Percentiles rank a stretch among this genome's conserved stretches.
These are phyloP conservation scores for Cutaneotrichosporon sp. DNA, from an alignment of 1,284 basidiomycete genomes.

Conservation along the genomic window DNA sequence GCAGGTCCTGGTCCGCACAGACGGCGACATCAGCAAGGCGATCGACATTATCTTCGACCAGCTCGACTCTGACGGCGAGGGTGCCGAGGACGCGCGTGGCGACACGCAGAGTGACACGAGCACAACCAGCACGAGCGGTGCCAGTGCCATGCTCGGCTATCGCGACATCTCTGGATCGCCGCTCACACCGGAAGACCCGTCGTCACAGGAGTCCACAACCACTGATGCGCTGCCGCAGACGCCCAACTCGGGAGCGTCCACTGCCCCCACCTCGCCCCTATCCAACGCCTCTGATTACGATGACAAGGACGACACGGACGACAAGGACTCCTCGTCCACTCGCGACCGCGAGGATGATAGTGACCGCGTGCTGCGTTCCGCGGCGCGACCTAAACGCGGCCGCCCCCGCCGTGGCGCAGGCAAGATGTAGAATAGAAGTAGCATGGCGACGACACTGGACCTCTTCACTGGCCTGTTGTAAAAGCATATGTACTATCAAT, in stretches of 20 bases:
- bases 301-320: conserved; percentile 6
- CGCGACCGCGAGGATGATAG: background rate
- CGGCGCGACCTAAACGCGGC: background rate
- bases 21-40: conserved; percentile 41
- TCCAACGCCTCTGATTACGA: conserved; percentile 15
- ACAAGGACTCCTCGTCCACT: background rate
- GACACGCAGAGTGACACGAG: conserved; percentile 8
- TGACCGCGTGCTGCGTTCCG: conserved; percentile 4
- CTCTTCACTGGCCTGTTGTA: conserved; percentile 3
- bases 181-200: background rate
- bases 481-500: background rate
- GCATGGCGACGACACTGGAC: background rate
- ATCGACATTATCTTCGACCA: conserved; percentile 46
- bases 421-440: conserved; percentile 18
- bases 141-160: conserved; percentile 13
- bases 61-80: conserved; percentile 28
- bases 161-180: conserved; percentile 15
- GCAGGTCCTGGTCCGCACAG: conserved; percentile 35
- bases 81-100: conserved; percentile 7
- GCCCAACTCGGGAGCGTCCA: conserved; percentile 13
- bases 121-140: background rate
- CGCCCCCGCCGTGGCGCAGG: conserved; percentile 1
- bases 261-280: conserved; percentile 19
- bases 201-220: background rate
- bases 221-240: conserved; percentile 9